phyloP scores from a whole-genome alignment of 2,329 filamentous ascomycete genomes.

The Zopfia rhizophila region DNA sequence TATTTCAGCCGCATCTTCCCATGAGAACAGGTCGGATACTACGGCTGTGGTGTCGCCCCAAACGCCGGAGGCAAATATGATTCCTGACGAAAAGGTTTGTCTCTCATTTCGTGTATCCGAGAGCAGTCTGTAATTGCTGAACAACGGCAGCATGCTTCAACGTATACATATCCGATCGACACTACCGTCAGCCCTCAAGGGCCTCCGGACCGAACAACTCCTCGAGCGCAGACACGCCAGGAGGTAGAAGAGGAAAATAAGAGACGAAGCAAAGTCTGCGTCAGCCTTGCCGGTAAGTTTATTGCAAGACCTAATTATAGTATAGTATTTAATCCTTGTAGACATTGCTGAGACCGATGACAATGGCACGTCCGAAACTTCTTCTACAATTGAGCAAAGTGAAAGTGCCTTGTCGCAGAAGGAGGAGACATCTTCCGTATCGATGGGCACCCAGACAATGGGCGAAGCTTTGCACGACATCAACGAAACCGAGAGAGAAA shows the following conservation, averaged over 20 bases:
- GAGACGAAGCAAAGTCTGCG: constrained; percentile 67
- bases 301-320: neutral
- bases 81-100: constrained; percentile 50
- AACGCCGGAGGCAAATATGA: constrained; percentile 51
- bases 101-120: constrained; percentile 34
- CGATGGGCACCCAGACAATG: constrained; percentile 44
- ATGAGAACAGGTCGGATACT: constrained; percentile 44
- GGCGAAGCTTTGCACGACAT: constrained; percentile 66
- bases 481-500: constrained; percentile 69
- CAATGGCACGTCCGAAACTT: constrained; percentile 39
- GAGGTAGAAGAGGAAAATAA: constrained; percentile 71
- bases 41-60: constrained; percentile 51
- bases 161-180: constrained; percentile 76
- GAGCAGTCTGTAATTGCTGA: constrained; percentile 38
- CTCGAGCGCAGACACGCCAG: constrained; percentile 82
- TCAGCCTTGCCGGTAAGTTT: constrained; percentile 78
- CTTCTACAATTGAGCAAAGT: constrained; percentile 43
- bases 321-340: constrained; percentile 34
- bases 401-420: constrained; percentile 45
- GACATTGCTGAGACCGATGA: constrained; percentile 61
- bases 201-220: constrained; percentile 73
- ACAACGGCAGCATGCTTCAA: constrained; percentile 44
- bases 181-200: constrained; percentile 70
- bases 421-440: constrained; percentile 21
- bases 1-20: constrained; percentile 41